A percentile compares a stretch with the other conserved stretches of the same genome.
These are phyloP conservation scores for Lagenidium giganteum DNA, from an alignment of 352 stramenopile species.

Conservation along the genomic window DNA sequence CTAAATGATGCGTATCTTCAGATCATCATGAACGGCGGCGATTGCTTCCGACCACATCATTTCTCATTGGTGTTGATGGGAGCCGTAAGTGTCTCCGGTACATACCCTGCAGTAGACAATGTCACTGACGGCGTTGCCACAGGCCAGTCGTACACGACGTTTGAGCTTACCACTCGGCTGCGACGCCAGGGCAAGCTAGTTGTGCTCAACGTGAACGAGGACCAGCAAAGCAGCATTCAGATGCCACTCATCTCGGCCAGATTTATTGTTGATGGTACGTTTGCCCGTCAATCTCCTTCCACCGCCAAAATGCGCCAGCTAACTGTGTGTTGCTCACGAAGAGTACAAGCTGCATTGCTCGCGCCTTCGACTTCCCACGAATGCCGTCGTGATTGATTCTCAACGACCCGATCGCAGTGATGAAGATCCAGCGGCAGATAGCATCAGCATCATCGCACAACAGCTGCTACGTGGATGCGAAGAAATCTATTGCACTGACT, in stretches of 20 bases:
- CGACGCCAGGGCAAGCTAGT: conserved; percentile 40
- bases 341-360: conserved; percentile 49
- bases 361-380: conserved; percentile 31
- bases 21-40: conserved; percentile 32
- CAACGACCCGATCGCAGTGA: conserved; percentile 9
- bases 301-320: not conserved
- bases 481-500: conserved; percentile 29
- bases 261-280: conserved; percentile 51
- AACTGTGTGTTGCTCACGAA: conserved; percentile 9
- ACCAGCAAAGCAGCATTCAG: conserved; percentile 33
- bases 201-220: conserved; percentile 46
- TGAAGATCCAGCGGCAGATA: too few species aligned
- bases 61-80: conserved; percentile 55
- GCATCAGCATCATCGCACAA: conserved; percentile 20
- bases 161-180: conserved; percentile 36
- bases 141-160: conserved; percentile 65
- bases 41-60: conserved; percentile 36
- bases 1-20: conserved; percentile 9
- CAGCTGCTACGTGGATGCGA: conserved; percentile 34
- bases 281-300: not conserved
- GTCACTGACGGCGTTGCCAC: too few species aligned
- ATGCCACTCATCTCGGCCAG: conserved; percentile 50
- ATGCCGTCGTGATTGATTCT: conserved; percentile 30
- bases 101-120: too few species aligned
- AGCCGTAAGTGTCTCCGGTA: conserved; percentile 33